Conservation (phyloP, 163 green algal species). For the Scenedesmus sp. region DNA sequence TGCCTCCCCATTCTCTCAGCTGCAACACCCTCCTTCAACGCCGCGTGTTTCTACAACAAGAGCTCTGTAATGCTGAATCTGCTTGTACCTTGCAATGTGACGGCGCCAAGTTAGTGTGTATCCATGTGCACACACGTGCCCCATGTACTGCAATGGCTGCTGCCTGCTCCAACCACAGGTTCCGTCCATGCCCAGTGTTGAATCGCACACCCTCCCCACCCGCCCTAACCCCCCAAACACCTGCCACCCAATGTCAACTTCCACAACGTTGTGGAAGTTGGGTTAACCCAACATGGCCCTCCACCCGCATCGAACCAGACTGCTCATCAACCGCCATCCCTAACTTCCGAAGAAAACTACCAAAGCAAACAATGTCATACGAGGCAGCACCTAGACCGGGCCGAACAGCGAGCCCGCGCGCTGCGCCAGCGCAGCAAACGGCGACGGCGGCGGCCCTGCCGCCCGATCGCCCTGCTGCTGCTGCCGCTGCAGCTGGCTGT, state of each 20-base stretch:
- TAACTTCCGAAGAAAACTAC: not conserved
- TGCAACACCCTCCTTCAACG: too few species aligned
- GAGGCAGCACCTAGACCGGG: not conserved
- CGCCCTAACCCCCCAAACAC: not conserved
- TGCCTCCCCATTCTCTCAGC: too few species aligned
- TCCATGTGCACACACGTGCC: not conserved
- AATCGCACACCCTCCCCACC: not conserved
- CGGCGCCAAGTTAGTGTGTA: not conserved
- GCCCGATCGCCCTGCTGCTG: not conserved
- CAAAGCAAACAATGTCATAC: not conserved
- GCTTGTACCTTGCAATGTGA: not conserved
- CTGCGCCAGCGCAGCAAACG: slow-evolving; percentile 34
- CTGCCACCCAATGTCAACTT: not conserved
- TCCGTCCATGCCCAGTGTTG: not conserved
- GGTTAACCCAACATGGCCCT: too few species aligned
- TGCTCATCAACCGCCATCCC: too few species aligned
- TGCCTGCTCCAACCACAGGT: not conserved
- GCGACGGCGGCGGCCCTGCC: slow-evolving; percentile 9
- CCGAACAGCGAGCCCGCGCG: slow-evolving; percentile 28
- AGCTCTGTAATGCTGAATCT: too few species aligned
- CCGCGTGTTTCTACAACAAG: too few species aligned
- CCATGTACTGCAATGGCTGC: not conserved
- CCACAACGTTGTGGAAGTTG: not conserved
- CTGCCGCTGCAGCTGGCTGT: not conserved
- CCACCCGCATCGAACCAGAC: too few species aligned